These are phyloP conservation scores for Fusarium secorum DNA, from an alignment of 2,329 filamentous ascomycete species.

Conservation along the genomic window DNA sequence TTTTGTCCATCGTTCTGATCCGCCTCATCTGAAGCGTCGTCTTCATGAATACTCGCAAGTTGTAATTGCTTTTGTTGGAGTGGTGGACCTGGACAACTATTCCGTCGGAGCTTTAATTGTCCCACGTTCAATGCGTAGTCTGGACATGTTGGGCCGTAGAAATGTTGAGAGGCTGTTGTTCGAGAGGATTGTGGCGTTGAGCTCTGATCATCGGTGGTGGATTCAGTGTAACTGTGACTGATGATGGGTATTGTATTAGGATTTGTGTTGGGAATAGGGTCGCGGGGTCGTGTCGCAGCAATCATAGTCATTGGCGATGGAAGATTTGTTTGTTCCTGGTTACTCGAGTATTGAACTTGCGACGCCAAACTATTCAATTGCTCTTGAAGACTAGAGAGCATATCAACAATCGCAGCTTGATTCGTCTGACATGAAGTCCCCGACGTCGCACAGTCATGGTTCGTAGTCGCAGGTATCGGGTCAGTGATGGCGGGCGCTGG, in stretches of 20 bases:
- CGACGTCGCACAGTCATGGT: neutral
- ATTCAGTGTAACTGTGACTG: neutral
- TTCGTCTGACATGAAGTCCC: neutral
- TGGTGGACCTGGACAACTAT: neutral
- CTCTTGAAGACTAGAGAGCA: conserved; percentile 14
- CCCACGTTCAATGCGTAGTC: conserved; percentile 41
- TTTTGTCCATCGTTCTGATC: neutral
- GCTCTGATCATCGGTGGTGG: neutral
- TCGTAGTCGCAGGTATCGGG: neutral
- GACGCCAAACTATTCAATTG: conserved; percentile 21
- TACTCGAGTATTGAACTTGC: conserved; percentile 6
- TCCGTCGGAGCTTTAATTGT: conserved; percentile 28
- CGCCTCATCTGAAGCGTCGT: neutral
- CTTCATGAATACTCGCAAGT: conserved; percentile 25
- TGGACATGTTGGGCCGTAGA: conserved; percentile 41
- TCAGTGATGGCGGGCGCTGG: neutral
- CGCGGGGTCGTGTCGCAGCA: neutral
- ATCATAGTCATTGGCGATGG: conserved; percentile 4
- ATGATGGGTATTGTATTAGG: neutral
- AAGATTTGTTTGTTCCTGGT: neutral
- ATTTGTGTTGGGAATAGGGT: neutral
- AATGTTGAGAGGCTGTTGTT: conserved; percentile 16
- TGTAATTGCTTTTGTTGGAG: conserved; percentile 19
- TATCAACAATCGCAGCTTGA: conserved; percentile 16
- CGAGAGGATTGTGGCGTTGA: neutral